Evolutionary conservation across 495 filamentous ascomycete species (phyloP), one percentile per base, ranked within the genome.

Genomic region (Cryomyces minteri): DNA sequence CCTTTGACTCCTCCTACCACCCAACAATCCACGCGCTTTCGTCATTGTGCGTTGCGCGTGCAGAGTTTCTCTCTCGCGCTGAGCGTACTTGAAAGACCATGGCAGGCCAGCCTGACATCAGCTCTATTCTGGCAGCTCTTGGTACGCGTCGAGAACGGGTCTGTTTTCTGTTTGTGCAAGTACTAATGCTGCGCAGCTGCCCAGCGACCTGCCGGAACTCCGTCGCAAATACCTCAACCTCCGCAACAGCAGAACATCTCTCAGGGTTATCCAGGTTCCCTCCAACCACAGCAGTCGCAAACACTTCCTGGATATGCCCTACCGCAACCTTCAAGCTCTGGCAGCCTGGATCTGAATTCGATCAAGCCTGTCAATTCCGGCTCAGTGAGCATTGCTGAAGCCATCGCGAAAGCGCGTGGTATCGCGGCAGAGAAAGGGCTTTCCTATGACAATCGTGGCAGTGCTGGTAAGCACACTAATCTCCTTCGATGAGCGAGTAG

Each of bases 341-440:
- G 81, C 7, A 79, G 67, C 43, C 66, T 85, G 43, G 84, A 90
- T 53, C 59, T 90, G 33, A 83, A 76, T 59, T 67, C 71, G 6
- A 82, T 88, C 54, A 80, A 77, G 52, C 82, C 82, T 8, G 69
- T 74, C 32, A 79, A 69, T 49, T 79, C 79, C 2, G 84, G 84
- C 39, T 78, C 76, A 8, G 76, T 87, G 25, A 82, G 73, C 46
- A 65, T 87, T 37, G 67, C 71, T 32, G 82, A 86, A 55, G 80
- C 83, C 6, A 71, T 88, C 45, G 78, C 79, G 4, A 77, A 77
- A 51, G 82, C 79, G 4, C 78, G 76, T 49, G 75, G 74, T 8
- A 76, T 75, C 57, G 80, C 83, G 18, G 71, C 76, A 28, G 76
- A 87, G 52, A 76, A 77, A 54, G 81, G 82, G 39, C 59, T 83